Conservation (phyloP, 441 rosid genomes). For the Syzygium malaccense region DNA sequence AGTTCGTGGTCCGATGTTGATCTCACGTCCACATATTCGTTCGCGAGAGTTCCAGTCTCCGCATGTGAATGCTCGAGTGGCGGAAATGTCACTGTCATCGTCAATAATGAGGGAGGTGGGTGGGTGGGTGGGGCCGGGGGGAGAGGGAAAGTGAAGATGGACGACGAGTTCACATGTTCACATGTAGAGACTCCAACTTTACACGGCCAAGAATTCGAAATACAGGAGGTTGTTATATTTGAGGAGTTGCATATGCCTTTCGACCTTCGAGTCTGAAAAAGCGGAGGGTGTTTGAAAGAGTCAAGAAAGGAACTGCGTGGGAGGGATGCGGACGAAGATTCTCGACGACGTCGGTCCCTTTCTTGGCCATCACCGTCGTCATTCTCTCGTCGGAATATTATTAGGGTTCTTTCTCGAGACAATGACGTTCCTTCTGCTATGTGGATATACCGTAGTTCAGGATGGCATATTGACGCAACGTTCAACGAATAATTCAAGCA, state of each 20-base stretch:
- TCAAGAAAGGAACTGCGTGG: background rate
- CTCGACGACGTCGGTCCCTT: background rate
- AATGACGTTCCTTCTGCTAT: background rate
- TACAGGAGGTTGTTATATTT: background rate
- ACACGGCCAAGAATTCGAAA: background rate
- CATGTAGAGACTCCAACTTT: background rate
- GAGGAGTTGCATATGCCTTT: background rate
- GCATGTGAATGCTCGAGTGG: background rate
- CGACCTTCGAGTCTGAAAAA: background rate
- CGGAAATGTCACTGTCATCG: background rate
- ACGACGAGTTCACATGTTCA: background rate
- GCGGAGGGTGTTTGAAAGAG: background rate
- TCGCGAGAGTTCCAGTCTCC: background rate
- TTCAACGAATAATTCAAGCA: no score
- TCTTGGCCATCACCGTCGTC: background rate
- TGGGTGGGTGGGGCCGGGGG: no score
- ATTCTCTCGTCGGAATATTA: background rate
- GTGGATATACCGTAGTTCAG: background rate
- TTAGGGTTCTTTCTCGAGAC: background rate
- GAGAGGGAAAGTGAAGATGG: background rate
- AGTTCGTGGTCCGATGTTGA: background rate
- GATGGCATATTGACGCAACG: background rate
- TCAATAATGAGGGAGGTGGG: background rate
- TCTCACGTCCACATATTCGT: background rate
- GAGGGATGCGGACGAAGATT: background rate